Base-by-base conservation (phyloP, 2,329 filamentous ascomycete genomes). In the Arthrocladium fulminans region DNA sequence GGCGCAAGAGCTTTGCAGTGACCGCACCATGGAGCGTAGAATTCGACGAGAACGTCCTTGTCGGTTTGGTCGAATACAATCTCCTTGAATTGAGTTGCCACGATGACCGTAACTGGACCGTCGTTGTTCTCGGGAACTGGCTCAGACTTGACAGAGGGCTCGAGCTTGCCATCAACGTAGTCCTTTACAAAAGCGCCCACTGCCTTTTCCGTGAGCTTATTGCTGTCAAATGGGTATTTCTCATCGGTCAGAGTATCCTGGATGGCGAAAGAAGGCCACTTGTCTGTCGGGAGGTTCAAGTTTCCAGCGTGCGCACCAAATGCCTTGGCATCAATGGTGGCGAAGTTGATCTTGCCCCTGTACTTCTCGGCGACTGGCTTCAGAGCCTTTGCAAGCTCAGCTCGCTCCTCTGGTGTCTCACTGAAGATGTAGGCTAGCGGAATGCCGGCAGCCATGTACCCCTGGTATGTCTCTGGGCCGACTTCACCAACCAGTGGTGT, bases 71-170 rank as follows among this genome's bases (percentile, higher is more conserved):
- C 84, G 48, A 96, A 78, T 63, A 98, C 89, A 59, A 97, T 73
- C 6, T 94, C 79, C 56, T 95, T 77, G 79, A 96, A 98, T 73
- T 79, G 90, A 74, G 94, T 86, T 67, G 90, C 92, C 50, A 98
- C 92, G 50, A 98, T 78, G 53, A 94, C 77, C 52, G 81, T 83
- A 62, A 96, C 90, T 55, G 88, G 79, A 49, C 87, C 88, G 56
- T 96, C 88, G 70, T 98, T 86, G 56, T 79, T 84, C 80, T 96
- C 88, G 54, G 92, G 92, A 59, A 97, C 83, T 50, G 88, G 86
- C 79, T 98, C 92, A 56, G 89, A 96, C 81, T 98, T 98, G 80
- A 98, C 85, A 78, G 86, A 94, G 61, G 92, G 86, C 70, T 94
- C 83, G 58, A 97, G 69, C 77, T 94, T 94, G 72, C 89, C 92